Conservation (phyloP, 805 yeast genomes). For the Yamadazyma paraphyllophila region DNA sequence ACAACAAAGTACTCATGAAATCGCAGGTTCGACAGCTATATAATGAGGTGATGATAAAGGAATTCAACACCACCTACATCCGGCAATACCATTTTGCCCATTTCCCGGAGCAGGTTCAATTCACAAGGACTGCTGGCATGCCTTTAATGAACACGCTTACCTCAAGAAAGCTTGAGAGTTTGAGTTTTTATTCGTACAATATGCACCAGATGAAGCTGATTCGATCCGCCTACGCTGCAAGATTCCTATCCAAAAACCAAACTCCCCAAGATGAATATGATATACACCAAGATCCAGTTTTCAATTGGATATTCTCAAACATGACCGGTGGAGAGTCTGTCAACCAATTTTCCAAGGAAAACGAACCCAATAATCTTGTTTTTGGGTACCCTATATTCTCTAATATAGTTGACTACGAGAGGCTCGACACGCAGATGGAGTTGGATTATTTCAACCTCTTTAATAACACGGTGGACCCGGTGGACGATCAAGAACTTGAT, state of each 20-base stretch:
- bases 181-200: slow-evolving; percentile 1
- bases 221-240: background rate
- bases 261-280: background rate
- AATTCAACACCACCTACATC: slow-evolving; percentile 15
- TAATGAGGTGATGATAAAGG: slow-evolving; percentile 24
- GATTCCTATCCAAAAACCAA: background rate
- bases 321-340: background rate
- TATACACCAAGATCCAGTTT: slow-evolving; percentile 3
- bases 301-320: slow-evolving; percentile 3
- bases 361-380: background rate
- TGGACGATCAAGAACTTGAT: background rate
- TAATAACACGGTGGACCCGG: background rate
- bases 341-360: background rate
- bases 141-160: slow-evolving; percentile 1
- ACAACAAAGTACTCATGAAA: background rate
- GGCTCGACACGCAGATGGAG: slow-evolving; percentile 6
- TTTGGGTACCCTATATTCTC: slow-evolving; percentile 5
- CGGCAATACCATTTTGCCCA: slow-evolving; percentile 19
- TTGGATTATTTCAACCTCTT: slow-evolving; percentile 7
- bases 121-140: slow-evolving; percentile 3
- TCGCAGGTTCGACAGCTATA: slow-evolving; percentile 5
- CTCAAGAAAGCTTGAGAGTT: background rate
- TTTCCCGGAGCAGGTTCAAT: slow-evolving; percentile 15
- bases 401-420: slow-evolving; percentile 5
- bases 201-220: slow-evolving; percentile 3